These are phyloP conservation scores for Hamigera avellanea DNA, from an alignment of 495 filamentous ascomycete species.

Conservation along the genomic window DNA sequence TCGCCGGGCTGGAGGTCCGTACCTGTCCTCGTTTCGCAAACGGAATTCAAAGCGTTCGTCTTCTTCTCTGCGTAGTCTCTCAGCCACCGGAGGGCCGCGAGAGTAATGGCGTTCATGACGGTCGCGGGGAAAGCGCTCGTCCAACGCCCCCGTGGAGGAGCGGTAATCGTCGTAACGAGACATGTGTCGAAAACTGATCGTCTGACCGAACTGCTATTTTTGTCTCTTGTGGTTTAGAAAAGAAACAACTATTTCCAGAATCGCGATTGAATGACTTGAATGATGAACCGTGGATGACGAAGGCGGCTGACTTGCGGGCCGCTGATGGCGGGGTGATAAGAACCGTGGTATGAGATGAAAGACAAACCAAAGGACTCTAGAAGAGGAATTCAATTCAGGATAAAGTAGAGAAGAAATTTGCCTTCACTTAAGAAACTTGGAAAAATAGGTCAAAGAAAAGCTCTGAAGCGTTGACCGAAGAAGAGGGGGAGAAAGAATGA, in stretches of 20 bases:
- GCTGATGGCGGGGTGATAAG: constrained; percentile 7
- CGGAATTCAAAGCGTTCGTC: constrained; percentile 42
- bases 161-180: constrained; percentile 37
- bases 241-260: not conserved
- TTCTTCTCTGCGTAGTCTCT: constrained; percentile 32
- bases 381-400: too few relatives aligned
- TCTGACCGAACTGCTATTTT: constrained; percentile 2
- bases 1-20: constrained; percentile 40
- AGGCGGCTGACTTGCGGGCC: constrained; percentile 20
- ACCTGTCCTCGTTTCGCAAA: constrained; percentile 43
- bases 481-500: too few relatives aligned
- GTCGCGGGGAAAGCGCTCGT: constrained; percentile 36
- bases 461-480: too few relatives aligned
- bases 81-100: constrained; percentile 29
- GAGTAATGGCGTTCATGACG: constrained; percentile 30
- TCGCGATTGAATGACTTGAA: too few relatives aligned
- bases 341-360: constrained; percentile 9
- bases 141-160: constrained; percentile 27
- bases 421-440: too few relatives aligned
- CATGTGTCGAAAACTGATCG: constrained; percentile 16
- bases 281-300: constrained; percentile 22
- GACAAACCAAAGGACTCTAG: not conserved
- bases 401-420: too few relatives aligned
- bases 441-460: too few relatives aligned
- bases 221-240: not conserved